A percentile compares a stretch with the other conserved stretches of the same genome.
Conservation (phyloP, 306 rosid species). For the Vigna radiata region DNA sequence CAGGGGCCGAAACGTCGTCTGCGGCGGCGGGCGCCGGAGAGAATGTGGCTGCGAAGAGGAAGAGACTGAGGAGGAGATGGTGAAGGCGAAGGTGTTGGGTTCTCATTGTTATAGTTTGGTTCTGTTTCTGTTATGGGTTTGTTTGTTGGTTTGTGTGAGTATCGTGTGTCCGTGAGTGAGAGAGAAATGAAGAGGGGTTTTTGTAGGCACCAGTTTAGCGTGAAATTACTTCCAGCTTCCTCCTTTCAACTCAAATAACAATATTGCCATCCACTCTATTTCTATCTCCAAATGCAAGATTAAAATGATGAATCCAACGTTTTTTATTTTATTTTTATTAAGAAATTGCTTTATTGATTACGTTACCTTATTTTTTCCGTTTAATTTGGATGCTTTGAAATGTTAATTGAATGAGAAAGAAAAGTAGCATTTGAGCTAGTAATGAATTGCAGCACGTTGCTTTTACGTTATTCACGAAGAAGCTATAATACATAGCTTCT, state of each 20-base stretch:
- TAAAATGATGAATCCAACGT: too few species aligned
- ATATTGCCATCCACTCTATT: not conserved
- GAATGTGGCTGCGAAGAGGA: constrained; percentile 42
- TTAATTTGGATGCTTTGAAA: not conserved
- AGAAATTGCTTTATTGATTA: too few species aligned
- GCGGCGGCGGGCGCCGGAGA: not conserved
- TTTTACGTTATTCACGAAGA: not conserved
- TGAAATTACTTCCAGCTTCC: constrained; percentile 9
- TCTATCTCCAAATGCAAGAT: not conserved
- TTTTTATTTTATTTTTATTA: too few species aligned
- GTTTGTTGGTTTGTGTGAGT: not conserved
- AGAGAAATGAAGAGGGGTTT: constrained; percentile 12
- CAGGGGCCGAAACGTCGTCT: not conserved
- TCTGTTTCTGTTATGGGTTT: not conserved
- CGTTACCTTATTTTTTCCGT: too few species aligned
- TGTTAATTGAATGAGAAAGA: too few species aligned
- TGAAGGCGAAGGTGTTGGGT: constrained; percentile 29
- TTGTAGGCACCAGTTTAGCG: constrained; percentile 26
- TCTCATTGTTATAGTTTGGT: constrained; percentile 45
- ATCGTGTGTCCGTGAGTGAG: not conserved
- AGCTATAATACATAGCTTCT: not conserved
- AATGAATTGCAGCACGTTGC: not conserved
- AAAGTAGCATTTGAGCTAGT: not conserved
- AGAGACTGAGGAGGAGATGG: constrained; percentile 12
- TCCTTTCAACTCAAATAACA: not conserved